Evolutionary conservation across 495 filamentous ascomycete species (phyloP).

Genomic region (Cudoniella acicularis): DNA sequence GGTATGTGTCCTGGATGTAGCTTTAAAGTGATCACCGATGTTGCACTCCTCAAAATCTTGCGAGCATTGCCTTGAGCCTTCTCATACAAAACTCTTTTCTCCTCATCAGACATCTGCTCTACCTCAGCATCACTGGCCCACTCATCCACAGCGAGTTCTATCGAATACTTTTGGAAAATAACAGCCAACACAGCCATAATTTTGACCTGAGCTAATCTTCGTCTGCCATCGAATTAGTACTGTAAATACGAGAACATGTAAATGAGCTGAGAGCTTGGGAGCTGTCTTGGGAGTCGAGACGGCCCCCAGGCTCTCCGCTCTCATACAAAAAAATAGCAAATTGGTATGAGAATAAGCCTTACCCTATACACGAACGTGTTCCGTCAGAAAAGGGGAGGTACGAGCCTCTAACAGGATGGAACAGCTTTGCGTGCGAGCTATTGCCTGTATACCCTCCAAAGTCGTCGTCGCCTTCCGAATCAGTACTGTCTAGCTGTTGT

Average conservation of each 20-base stretch:
- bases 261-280: no score
- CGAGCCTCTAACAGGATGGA: conserved; percentile 53
- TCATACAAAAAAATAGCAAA: no score
- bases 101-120: conserved; percentile 42
- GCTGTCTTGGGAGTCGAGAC: no score
- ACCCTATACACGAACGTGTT: conserved; percentile 62
- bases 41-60: conserved; percentile 42
- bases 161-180: conserved; percentile 58
- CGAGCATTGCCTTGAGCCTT: conserved; percentile 48
- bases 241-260: no score
- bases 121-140: conserved; percentile 61
- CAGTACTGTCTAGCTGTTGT: background rate
- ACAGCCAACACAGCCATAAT: conserved; percentile 63
- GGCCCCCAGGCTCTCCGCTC: no score
- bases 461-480: conserved; percentile 47
- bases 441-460: conserved; percentile 51
- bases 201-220: conserved; percentile 76
- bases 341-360: no score
- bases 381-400: conserved; percentile 76
- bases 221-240: no score
- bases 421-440: conserved; percentile 46
- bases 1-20: conserved; percentile 50
- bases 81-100: conserved; percentile 47
- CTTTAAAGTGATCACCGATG: conserved; percentile 60
- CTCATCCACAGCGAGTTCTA: conserved; percentile 62